Percentiles rank a stretch among this genome's conserved stretches.
phyloP scores from a whole-genome alignment of 169 alveolate genomes.

The Plasmodium gaboni region DNA sequence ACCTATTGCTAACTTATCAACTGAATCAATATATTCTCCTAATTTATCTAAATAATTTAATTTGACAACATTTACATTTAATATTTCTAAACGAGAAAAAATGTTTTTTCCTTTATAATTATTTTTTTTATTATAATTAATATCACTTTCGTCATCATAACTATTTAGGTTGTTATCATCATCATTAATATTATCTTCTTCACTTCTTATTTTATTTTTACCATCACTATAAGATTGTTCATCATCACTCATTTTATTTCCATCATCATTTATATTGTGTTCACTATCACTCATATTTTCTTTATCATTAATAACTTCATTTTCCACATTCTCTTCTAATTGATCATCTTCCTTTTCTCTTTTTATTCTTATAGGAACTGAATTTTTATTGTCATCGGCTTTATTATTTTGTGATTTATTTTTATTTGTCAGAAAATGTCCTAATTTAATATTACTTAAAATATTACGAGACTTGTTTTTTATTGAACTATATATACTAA shows the following conservation, averaged over 20 bases:
- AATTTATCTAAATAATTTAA: conserved; percentile 55
- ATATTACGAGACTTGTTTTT: too few species aligned
- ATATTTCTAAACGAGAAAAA: conserved; percentile 4
- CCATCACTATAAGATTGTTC: background rate
- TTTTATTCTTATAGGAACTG: too few species aligned
- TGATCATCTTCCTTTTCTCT: too few species aligned
- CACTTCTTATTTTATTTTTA: background rate
- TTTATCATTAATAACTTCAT: too few species aligned
- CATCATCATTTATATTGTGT: background rate
- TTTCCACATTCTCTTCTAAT: too few species aligned
- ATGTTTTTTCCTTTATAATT: background rate
- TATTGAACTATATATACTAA: too few species aligned
- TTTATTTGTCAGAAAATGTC: too few species aligned
- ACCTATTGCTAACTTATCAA: conserved; percentile 34
- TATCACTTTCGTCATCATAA: background rate
- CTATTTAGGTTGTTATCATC: background rate
- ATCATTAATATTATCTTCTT: background rate
- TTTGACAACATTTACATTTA: conserved; percentile 39
- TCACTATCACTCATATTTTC: too few species aligned
- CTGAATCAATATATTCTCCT: conserved; percentile 29
- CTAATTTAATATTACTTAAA: too few species aligned
- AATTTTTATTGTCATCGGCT: too few species aligned
- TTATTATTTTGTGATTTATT: too few species aligned
- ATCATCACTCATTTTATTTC: background rate
- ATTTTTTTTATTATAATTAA: background rate